Evolutionary conservation across 345 rosid genomes (phyloP), one percentile per base, ranked within the genome.

Genomic region (Passiflora organensis): DNA sequence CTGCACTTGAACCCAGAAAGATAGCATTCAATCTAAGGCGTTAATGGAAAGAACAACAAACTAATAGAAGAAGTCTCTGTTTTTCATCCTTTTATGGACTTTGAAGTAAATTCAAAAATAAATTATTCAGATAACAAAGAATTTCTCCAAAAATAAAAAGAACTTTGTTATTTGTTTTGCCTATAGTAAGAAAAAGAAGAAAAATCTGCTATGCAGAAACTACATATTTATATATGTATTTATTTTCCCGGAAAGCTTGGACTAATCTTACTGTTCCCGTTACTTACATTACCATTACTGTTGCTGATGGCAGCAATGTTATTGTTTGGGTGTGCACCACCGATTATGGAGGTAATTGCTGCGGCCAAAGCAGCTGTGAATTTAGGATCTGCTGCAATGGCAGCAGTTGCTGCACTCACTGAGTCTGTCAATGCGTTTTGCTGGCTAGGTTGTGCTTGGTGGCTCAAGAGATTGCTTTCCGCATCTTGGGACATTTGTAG

Each of bases 341-440:
- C 79, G 9, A 85, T 82, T 32, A 85, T 71, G 16, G 85, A 72
- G 19, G 78, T 63, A 54, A 85, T 80, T 21, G 91, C 86, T 1
- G 86, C 84, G 0, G 85, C 91, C 14, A 85, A 56, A 57, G 91
- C 87, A 1, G 85, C 85, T 2, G 84, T 80, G 81, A 85, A 82
- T 61, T 74, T 76, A 6, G 86, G 87, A 58, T 85, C 84, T 15
- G 82, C 73, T 0, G 82, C 57, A 13, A 82, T 76, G 66, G 87
- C 77, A 1, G 78, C 78, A 2, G 76, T 74, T 56, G 79, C 76
- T 0, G 76, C 80, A 6, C 51, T 67, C 36, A 74, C 70, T 0
- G 66, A 57, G 38, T 74, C 85, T 18, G 75, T 69, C 59, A 78
- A 48, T 41, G 78, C 23, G 38, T 55, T 77, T 12, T 60, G 72